Evolutionary conservation across 1,139 yeast genomes (phyloP), one percentile per base, ranked within the genome.

Genomic region (Taphrina sp.): DNA sequence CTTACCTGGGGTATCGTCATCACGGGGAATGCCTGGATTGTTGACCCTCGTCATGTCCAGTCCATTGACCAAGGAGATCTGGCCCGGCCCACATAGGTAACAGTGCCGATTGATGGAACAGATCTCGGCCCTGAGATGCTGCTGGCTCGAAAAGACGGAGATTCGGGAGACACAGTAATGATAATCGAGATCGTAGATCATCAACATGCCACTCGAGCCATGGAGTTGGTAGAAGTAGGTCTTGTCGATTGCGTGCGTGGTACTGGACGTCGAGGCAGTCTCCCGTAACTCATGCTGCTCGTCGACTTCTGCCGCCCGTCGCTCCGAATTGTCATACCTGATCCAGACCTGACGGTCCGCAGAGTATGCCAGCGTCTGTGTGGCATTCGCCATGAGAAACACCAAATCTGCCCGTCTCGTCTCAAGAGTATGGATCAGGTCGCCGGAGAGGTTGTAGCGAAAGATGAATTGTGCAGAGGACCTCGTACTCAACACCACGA

Each of bases 41-140:
- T 29, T 31, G 14, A 43, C 47, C 29, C 31, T 43, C 7, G 38
- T 33, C 26, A 43, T 43, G 28, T 43, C 34, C 29, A 43, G 28
- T 26, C 47, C 47, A 19, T 22, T 29, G 10, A 43, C 14, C 10
- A 43, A 31, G 3, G 37, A 7, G 20, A 43, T 17, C 7, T 43
- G 36, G 19, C 29, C 38, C 29, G 47, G 38, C 3, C 47, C 47
- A 20, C 36, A 33, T 16, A 43, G 26, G 28, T 43, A 43, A 19
- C 38, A 17, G 20, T 43, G 47, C 16, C 47, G 24, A 20, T 43
- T 43, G 47, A 43, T 43, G 3, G 47, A 31, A 26, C 26, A 29
- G 8, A 43, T 38, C n/a, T 29, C 36, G 7, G 37, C 16, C 5
- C 45, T 26, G 16, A 41, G 19, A 4, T 41, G 5, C 8, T 29